Conservation (phyloP, 2,329 filamentous ascomycete species). For the Sporothrix brasiliensis region DNA sequence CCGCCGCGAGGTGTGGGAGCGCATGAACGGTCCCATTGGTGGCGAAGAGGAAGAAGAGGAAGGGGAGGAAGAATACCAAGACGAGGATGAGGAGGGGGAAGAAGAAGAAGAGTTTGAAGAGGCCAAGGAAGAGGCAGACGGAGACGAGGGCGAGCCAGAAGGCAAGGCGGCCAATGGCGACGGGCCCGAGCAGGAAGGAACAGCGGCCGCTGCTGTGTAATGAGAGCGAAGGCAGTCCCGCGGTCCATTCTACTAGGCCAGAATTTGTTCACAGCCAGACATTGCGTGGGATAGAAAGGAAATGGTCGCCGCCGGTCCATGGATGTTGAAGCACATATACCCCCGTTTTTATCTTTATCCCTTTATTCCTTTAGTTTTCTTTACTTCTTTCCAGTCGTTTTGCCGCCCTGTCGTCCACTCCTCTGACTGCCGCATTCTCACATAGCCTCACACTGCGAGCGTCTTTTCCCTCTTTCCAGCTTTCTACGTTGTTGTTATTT, state of each 20-base stretch:
- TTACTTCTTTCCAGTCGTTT: neutral
- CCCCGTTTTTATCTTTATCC: constrained; percentile 25
- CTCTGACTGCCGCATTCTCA: neutral
- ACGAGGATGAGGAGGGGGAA: neutral
- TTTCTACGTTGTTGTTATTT: neutral
- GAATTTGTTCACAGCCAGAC: neutral
- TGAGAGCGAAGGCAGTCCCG: neutral
- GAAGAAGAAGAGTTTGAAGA: neutral
- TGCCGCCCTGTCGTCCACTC: neutral
- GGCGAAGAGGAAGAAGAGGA: constrained; percentile 15
- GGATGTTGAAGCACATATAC: constrained; percentile 18
- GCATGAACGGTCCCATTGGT: constrained; percentile 59
- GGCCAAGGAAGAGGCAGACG: neutral
- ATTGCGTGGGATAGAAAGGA: neutral
- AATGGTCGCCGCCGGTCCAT: constrained; percentile 14
- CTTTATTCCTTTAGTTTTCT: constrained; percentile 16
- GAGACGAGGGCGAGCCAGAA: constrained; percentile 2
- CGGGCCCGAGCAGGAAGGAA: neutral
- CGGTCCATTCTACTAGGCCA: neutral
- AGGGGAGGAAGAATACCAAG: neutral
- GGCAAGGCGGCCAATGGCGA: constrained; percentile 17
- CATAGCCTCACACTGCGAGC: constrained; percentile 11
- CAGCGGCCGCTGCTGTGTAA: constrained; percentile 1
- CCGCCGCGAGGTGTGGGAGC: constrained; percentile 75
- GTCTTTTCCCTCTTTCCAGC: neutral